These are phyloP conservation scores for Pittosporum tobira DNA, from an alignment of 129 eudicot species.

Conservation along the genomic window DNA sequence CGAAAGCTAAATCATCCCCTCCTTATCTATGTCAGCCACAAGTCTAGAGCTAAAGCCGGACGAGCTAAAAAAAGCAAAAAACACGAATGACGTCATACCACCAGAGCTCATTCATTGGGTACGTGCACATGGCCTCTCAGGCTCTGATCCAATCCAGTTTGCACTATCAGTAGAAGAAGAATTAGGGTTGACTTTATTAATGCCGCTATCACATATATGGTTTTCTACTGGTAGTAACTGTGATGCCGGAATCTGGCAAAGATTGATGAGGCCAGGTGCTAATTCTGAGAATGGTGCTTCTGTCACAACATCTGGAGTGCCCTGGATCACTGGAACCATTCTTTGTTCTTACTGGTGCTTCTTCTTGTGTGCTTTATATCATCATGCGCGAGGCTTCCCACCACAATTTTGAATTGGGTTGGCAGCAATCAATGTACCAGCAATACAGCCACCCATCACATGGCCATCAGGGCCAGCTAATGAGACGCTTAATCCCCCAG, in stretches of 20 bases:
- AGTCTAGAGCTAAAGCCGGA: conserved; percentile 6
- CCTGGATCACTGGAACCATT: conserved; percentile 12
- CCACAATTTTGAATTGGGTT: conserved; percentile 30
- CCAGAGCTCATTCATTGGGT: conserved; percentile 23
- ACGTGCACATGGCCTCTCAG: conserved; percentile 29
- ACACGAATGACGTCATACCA: neutral
- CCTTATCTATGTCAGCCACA: conserved; percentile 20
- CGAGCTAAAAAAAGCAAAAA: neutral
- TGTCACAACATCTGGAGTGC: conserved; percentile 19
- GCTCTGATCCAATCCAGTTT: conserved; percentile 35
- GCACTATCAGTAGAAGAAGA: conserved; percentile 21
- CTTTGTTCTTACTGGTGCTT: conserved; percentile 25
- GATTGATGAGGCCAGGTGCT: conserved; percentile 16
- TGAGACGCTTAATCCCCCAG: no score
- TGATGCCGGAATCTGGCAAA: conserved; percentile 9
- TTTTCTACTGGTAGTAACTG: conserved; percentile 12
- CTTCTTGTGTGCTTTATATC: conserved; percentile 27
- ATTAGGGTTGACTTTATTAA: conserved; percentile 21
- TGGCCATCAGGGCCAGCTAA: no score
- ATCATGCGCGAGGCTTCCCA: conserved; percentile 44
- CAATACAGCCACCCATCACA: no score
- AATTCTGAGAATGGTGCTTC: conserved; percentile 38
- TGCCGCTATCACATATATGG: conserved; percentile 21
- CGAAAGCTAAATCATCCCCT: conserved; percentile 2
- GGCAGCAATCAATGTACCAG: no score